phyloP scores from a whole-genome alignment of 2,329 filamentous ascomycete species.

The Xylariaceae sp. region DNA sequence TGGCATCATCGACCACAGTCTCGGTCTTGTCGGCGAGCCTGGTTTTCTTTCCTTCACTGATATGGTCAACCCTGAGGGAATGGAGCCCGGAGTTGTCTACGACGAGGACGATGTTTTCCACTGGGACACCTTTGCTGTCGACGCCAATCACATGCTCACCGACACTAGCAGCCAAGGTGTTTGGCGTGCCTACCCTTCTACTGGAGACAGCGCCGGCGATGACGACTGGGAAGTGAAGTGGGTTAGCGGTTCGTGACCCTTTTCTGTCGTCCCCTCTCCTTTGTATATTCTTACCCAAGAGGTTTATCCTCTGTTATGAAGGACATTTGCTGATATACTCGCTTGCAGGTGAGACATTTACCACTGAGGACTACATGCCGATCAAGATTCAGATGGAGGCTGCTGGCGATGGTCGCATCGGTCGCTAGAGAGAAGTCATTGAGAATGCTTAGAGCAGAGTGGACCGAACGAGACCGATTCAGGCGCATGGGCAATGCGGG shows the following conservation, averaged over 20 bases:
- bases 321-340: slow-evolving; percentile 5
- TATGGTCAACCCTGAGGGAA: slow-evolving; percentile 31
- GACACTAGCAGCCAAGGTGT: slow-evolving; percentile 21
- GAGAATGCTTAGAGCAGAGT: too few relatives aligned
- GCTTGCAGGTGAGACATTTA: slow-evolving; percentile 24
- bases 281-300: too few relatives aligned
- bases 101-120: slow-evolving; percentile 23
- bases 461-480: too few relatives aligned
- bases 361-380: slow-evolving; percentile 33
- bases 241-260: slow-evolving; percentile 34
- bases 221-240: slow-evolving; percentile 34
- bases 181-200: slow-evolving; percentile 37
- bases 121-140: slow-evolving; percentile 37
- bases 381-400: slow-evolving; percentile 34
- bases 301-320: neutral
- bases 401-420: slow-evolving; percentile 24
- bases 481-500: too few relatives aligned
- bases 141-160: slow-evolving; percentile 21
- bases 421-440: too few relatives aligned
- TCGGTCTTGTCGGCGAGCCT: slow-evolving; percentile 36
- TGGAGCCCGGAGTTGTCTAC: slow-evolving; percentile 18
- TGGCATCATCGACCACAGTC: slow-evolving; percentile 35
- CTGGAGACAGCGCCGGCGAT: slow-evolving; percentile 4
- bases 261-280: neutral
- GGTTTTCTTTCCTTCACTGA: slow-evolving; percentile 34